Conservation (phyloP, 2,329 filamentous ascomycete species). For the Dactylellina drechsleri region DNA sequence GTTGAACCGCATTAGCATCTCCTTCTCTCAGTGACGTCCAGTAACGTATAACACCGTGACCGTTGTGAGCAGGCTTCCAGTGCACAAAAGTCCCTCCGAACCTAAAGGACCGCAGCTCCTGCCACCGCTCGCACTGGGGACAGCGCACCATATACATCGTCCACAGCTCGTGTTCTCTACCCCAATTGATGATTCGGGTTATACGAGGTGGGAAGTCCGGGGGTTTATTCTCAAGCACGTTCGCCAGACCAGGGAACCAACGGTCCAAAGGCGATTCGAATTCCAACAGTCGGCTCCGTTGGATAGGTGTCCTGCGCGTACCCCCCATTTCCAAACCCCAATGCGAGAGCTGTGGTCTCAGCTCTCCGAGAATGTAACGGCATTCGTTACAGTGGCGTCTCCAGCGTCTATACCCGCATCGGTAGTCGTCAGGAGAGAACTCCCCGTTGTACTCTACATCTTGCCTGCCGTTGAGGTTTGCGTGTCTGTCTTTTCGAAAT, state of each 20-base stretch:
- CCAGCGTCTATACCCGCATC: constrained; percentile 33
- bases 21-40: background rate
- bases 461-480: background rate
- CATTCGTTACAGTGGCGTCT: constrained; percentile 52
- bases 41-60: constrained; percentile 2
- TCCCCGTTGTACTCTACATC: too few species aligned
- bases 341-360: constrained; percentile 14
- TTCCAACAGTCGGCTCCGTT: constrained; percentile 5
- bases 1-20: background rate
- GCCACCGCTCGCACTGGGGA: constrained; percentile 31
- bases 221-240: constrained; percentile 22
- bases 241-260: constrained; percentile 13
- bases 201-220: constrained; percentile 3
- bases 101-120: constrained; percentile 34
- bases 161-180: constrained; percentile 9
- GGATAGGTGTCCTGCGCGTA: constrained; percentile 17
- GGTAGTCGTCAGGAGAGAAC: background rate
- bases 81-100: constrained; percentile 21
- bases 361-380: constrained; percentile 16
- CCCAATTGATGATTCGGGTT: constrained; percentile 9
- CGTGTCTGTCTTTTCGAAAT: background rate
- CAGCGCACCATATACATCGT: constrained; percentile 52
- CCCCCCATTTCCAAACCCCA: constrained; percentile 7
- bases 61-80: constrained; percentile 19
- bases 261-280: constrained; percentile 15